Evolutionary conservation across 768 basidiomycete genomes (phyloP).

Genomic region (Phylloporus scabripes): DNA sequence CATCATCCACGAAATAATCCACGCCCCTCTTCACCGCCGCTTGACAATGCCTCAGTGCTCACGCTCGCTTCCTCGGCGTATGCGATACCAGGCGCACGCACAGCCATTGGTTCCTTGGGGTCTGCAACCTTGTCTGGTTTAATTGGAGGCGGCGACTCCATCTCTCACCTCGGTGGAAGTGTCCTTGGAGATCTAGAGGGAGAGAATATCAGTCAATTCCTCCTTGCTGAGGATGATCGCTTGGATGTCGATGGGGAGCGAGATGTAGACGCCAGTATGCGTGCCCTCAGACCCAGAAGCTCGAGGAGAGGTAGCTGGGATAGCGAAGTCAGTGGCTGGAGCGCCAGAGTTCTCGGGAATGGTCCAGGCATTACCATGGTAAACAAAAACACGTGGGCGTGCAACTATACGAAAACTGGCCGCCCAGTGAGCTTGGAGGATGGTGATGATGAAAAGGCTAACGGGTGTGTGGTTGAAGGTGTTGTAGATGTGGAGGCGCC

Average conservation of each 20-base stretch:
- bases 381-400: constrained; percentile 57
- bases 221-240: constrained; percentile 62
- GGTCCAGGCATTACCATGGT: constrained; percentile 42
- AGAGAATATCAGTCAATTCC: constrained; percentile 64
- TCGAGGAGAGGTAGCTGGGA: constrained; percentile 90
- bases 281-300: constrained; percentile 83
- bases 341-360: constrained; percentile 54
- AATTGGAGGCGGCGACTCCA: constrained; percentile 48
- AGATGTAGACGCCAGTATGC: constrained; percentile 82
- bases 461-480: constrained; percentile 14
- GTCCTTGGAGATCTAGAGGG: constrained; percentile 44
- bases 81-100: constrained; percentile 57
- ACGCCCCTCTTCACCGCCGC: constrained; percentile 82
- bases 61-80: constrained; percentile 94
- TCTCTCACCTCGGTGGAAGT: constrained; percentile 69
- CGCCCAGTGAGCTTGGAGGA: constrained; percentile 46
- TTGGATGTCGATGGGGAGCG: constrained; percentile 45
- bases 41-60: constrained; percentile 87
- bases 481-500: constrained; percentile 10
- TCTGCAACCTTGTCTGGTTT: constrained; percentile 49
- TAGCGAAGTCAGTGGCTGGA: constrained; percentile 85
- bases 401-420: constrained; percentile 56
- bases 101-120: constrained; percentile 39
- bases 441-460: constrained; percentile 30
- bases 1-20: constrained; percentile 97